These are phyloP conservation scores for Phytophthora pisi DNA, from an alignment of 352 stramenopile species.

Conservation along the genomic window DNA sequence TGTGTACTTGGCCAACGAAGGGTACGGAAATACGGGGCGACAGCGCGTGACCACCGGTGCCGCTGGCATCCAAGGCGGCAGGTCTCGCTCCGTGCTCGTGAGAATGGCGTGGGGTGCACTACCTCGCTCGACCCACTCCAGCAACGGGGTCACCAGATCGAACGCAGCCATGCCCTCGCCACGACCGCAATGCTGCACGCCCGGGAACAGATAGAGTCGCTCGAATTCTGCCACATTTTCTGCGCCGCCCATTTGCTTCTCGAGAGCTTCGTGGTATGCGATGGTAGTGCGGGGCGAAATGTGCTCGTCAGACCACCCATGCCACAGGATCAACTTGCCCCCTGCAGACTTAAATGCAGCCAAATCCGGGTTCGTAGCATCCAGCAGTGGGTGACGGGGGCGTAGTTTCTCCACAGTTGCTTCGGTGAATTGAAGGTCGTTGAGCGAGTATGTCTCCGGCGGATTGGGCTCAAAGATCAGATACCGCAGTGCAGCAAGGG, in stretches of 20 bases:
- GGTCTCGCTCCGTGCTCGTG: background rate
- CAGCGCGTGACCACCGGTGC: background rate
- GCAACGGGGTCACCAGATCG: too few species aligned
- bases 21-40: background rate
- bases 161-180: too few species aligned
- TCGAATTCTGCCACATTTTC: background rate
- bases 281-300: background rate
- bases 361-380: slow-evolving; percentile 43
- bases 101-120: background rate
- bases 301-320: slow-evolving; percentile 29
- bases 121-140: too few species aligned
- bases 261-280: background rate
- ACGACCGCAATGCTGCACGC: too few species aligned
- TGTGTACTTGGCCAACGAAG: background rate
- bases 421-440: slow-evolving; percentile 37
- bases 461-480: slow-evolving; percentile 42
- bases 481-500: slow-evolving; percentile 43
- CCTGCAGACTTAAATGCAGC: slow-evolving; percentile 37
- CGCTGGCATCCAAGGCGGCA: background rate
- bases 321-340: slow-evolving; percentile 42
- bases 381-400: slow-evolving; percentile 36
- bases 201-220: too few species aligned
- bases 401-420: slow-evolving; percentile 36
- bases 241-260: background rate
- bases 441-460: slow-evolving; percentile 37